These are phyloP conservation scores for Termitomyces sp. DNA, from an alignment of 1,284 basidiomycete genomes.

Conservation along the genomic window DNA sequence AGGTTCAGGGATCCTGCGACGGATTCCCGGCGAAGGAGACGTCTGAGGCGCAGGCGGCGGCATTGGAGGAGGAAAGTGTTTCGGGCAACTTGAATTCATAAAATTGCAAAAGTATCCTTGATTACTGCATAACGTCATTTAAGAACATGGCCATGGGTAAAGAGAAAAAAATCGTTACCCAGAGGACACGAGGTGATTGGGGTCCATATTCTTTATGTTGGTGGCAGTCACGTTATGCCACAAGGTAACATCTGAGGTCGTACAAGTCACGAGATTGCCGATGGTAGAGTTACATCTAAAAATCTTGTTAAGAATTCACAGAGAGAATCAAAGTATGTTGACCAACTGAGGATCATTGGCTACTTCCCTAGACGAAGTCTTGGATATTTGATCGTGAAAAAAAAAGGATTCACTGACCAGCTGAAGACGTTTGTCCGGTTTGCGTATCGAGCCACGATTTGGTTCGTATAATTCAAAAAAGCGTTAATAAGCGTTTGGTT, in stretches of 20 bases:
- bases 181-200: constrained; percentile 60
- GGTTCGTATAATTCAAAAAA: constrained; percentile 54
- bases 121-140: constrained; percentile 32
- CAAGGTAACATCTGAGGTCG: constrained; percentile 44
- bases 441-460: constrained; percentile 50
- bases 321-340: neutral
- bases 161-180: constrained; percentile 37
- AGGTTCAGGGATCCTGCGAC: constrained; percentile 31
- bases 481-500: constrained; percentile 42
- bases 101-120: constrained; percentile 58
- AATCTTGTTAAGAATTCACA: neutral
- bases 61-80: constrained; percentile 41
- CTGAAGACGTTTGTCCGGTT: constrained; percentile 47
- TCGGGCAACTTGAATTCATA: constrained; percentile 39
- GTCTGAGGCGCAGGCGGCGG: constrained; percentile 26
- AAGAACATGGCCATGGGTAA: neutral
- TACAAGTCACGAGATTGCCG: constrained; percentile 34
- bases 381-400: neutral
- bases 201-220: constrained; percentile 46
- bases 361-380: constrained; percentile 39
- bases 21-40: constrained; percentile 35
- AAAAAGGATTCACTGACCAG: constrained; percentile 34
- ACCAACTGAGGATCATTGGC: constrained; percentile 58
- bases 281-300: constrained; percentile 54
- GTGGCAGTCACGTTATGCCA: constrained; percentile 50